Base-by-base conservation (phyloP, 306 rosid species). In the Fragaria ananassa region DNA sequence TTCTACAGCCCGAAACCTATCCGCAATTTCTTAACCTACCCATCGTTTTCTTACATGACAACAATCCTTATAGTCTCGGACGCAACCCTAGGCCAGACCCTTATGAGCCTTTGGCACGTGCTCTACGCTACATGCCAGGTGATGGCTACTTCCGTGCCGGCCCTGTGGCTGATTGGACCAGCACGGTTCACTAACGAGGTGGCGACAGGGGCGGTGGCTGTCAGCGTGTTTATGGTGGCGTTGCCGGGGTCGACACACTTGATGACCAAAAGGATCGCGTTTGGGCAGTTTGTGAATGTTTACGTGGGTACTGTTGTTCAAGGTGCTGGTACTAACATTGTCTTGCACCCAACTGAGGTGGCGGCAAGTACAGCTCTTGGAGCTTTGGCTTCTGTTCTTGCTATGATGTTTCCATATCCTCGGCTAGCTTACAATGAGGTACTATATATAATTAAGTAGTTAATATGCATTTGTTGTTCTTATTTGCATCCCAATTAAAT, bases 241-340 rank as follows among this genome's bases (percentile, higher is more conserved):
- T 15, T 91, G 80, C 93, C 97, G 4, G 85, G 75, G 68, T 85
- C 91, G 3, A 83, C 84, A 0, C 82, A 81, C 66, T 76, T 93
- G 91, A 54, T 82, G 83, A 75, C 89, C 0, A 93, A 93, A 83
- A 50, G 90, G 58, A 78, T 93, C 6, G 97, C 96, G 19, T 90
- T 85, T 76, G 96, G 93, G 29, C 91, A 87, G 82, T 68, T 90
- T 8, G 97, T 91, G 87, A 89, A 81, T 44, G 90, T 91, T 54
- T 87, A 84, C 10, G 93, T 93, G 2, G 91, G 90, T 10, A 83
- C 89, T 2, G 92, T 81, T 31, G 44, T 91, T 29, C 42, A 76
- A 64, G 93, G 91, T 6, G 83, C 79, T 2, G 15, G 81, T 56
- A 74, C 47, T 9, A 85, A 87, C 2, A 77, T 82, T 29, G 27